Evolutionary conservation across 768 basidiomycete species (phyloP), one percentile per base, ranked within the genome.

Genomic region (Tephrocybe sp.): DNA sequence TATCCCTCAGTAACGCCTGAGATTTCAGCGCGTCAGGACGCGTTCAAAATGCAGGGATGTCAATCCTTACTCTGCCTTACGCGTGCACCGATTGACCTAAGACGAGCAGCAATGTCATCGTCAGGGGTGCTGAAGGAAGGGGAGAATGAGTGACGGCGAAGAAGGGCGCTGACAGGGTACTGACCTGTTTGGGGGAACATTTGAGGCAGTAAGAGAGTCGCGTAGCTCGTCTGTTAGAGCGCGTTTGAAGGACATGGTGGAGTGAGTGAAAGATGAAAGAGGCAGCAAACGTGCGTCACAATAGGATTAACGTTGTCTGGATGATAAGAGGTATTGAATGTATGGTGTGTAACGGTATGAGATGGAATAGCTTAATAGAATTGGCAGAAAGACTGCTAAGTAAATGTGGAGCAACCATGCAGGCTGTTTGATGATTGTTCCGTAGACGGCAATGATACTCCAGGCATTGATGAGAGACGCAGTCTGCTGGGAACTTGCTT

Each of bases 1-100:
- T 86, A 87, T 49, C 85, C 85, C 65, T 86, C 79, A 17, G 69
- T 70, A 44, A 87, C 85, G 62, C 70, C 84, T 87, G 56, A 60
- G 56, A 49, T 56, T 46, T 60, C 64, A 33, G 33, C 41, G 49
- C 36, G 43, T 42, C 30, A 42, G 22, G 34, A 23, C 26, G 12
- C 4, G 31, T 6, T 38, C 22, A 48, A 8, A 23, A 4, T 20
- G 26, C 26, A 5, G n/a, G 16, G 16, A 41, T 45, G 9, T 45
- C 4, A 26, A 17, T 13, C 65, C 77, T 61, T 63, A 87, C 85
- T 75, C 68, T 84, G 83, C 62, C 85, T 67, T 41, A 76, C 76
- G 54, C 84, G 82, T 57, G 80, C 68, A 45, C 79, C 80, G 23
- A 83, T 66, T 57, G 73, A 80, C 51, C 78, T 78, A 48, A 88